Conservation (phyloP, 768 basidiomycete species). For the Peribolospora kevripleyi region DNA sequence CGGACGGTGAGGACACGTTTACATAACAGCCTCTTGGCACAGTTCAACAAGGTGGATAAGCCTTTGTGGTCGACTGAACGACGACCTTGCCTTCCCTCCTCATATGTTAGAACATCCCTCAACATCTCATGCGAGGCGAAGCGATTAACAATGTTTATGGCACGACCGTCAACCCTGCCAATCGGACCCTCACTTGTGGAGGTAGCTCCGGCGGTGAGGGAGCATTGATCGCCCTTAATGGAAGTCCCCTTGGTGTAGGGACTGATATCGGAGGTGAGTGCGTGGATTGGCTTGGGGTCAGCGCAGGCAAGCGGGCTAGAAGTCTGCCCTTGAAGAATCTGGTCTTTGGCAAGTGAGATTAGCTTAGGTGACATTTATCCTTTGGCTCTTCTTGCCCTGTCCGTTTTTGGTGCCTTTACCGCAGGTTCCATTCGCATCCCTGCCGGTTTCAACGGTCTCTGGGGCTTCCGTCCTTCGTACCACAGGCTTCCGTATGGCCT, state of each 20-base stretch:
- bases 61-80: conserved; percentile 34
- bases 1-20: background rate
- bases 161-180: conserved; percentile 46
- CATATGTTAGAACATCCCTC: background rate
- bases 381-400: background rate
- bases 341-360: background rate
- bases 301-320: background rate
- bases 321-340: background rate
- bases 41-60: too few species aligned
- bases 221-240: conserved; percentile 35
- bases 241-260: background rate
- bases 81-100: conserved; percentile 48
- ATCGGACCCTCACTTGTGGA: conserved; percentile 33
- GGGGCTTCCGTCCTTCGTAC: conserved; percentile 45
- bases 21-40: conserved; percentile 17
- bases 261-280: background rate
- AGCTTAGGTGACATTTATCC: background rate
- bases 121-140: background rate
- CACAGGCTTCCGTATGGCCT: conserved; percentile 45
- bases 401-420: too few species aligned
- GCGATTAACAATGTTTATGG: conserved; percentile 38
- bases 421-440: conserved; percentile 43
- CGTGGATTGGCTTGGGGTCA: too few species aligned
- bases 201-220: conserved; percentile 41
- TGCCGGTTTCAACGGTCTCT: conserved; percentile 39